Evolutionary conservation across 805 yeast genomes (phyloP).

Genomic region (Barnettozyma sp.): DNA sequence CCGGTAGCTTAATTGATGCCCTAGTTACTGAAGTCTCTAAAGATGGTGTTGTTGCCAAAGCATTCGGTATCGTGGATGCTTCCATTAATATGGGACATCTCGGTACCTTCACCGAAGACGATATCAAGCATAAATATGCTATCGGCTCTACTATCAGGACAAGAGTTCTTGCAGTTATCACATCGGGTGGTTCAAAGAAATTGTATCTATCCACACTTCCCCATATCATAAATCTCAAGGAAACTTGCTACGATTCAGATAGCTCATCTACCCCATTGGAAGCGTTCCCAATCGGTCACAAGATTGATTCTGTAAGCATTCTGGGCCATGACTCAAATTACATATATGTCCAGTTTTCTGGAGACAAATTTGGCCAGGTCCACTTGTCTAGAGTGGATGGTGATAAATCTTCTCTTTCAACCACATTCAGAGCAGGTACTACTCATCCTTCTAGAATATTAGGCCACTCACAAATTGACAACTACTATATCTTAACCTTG

Average conservation of each 20-base stretch:
- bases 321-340: conserved; percentile 52
- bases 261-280: conserved; percentile 38
- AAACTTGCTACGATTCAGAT: conserved; percentile 16
- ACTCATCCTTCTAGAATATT: conserved; percentile 71
- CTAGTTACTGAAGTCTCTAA: conserved; percentile 50
- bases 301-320: conserved; percentile 48
- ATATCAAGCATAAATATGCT: conserved; percentile 54
- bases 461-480: conserved; percentile 62
- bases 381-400: conserved; percentile 66
- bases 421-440: conserved; percentile 54
- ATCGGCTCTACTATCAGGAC: conserved; percentile 62
- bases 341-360: conserved; percentile 51
- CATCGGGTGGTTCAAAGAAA: conserved; percentile 45
- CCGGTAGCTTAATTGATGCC: conserved; percentile 80
- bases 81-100: conserved; percentile 64
- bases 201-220: conserved; percentile 59
- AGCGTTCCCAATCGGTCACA: conserved; percentile 75
- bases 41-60: conserved; percentile 65
- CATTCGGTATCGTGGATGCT: conserved; percentile 68
- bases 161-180: conserved; percentile 60
- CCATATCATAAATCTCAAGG: conserved; percentile 36
- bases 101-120: conserved; percentile 37
- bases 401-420: conserved; percentile 34
- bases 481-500: conserved; percentile 57
- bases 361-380: conserved; percentile 57